Evolutionary conservation across 2,329 filamentous ascomycete genomes (phyloP).

Genomic region (Alternaria panax): DNA sequence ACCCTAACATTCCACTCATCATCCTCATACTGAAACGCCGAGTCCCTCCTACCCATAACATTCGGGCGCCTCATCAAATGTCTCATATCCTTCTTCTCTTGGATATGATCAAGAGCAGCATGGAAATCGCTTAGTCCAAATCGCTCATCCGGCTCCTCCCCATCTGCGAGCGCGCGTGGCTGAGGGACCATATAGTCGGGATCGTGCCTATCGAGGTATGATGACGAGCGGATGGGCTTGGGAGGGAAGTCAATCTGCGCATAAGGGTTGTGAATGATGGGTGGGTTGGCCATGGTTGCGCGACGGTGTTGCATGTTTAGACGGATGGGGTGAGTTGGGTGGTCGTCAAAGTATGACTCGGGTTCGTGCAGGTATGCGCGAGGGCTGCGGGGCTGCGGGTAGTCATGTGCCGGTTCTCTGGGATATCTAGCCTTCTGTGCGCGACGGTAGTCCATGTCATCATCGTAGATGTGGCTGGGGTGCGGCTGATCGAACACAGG

Average conservation of each 20-base stretch:
- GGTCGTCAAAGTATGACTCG: constrained; percentile 15
- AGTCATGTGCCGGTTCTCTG: constrained; percentile 13
- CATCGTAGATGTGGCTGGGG: constrained; percentile 18
- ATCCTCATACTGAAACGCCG: not conserved
- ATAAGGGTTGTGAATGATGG: constrained; percentile 10
- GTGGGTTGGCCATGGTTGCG: constrained; percentile 16
- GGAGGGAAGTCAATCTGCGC: constrained; percentile 14
- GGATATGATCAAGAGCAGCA: constrained; percentile 12
- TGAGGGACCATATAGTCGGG: not conserved
- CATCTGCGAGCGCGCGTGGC: not conserved
- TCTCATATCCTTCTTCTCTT: constrained; percentile 2
- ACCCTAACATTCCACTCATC: constrained; percentile 15
- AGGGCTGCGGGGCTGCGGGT: not conserved
- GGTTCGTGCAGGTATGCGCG: constrained; percentile 3
- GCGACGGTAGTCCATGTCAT: constrained; percentile 8
- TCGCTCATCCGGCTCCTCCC: constrained; percentile 1
- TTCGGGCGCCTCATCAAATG: not conserved
- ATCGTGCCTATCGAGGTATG: constrained; percentile 14
- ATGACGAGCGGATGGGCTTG: constrained; percentile 13
- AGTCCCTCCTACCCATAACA: not conserved
- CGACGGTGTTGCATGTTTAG: constrained; percentile 18
- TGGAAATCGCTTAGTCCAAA: constrained; percentile 6
- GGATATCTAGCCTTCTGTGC: constrained; percentile 6
- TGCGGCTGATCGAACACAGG: constrained; percentile 7
- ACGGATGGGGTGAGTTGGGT: constrained; percentile 4